Conservation (phyloP, 306 rosid genomes). For the Herpetospermum pedunculosum region DNA sequence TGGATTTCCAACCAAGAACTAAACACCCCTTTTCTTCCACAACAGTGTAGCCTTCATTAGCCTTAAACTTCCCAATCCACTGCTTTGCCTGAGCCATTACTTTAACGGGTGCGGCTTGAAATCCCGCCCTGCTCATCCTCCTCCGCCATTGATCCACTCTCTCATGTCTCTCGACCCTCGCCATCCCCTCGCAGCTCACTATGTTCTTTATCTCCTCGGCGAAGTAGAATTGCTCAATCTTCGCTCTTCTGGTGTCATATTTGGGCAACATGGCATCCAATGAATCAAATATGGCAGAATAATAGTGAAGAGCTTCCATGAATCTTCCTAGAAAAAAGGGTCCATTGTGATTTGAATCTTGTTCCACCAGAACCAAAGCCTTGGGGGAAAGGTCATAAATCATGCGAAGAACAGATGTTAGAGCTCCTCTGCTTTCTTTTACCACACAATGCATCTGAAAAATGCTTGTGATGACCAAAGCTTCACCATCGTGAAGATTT, state of each 20-base stretch:
- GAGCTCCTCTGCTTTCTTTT: conserved; percentile 79
- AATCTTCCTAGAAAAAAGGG: conserved; percentile 90
- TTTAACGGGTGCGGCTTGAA: conserved; percentile 56
- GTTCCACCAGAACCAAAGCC: conserved; percentile 59
- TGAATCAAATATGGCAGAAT: conserved; percentile 86
- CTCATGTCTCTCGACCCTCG: conserved; percentile 90
- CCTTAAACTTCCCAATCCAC: conserved; percentile 51
- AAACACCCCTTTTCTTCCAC: conserved; percentile 83
- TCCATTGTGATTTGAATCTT: conserved; percentile 86
- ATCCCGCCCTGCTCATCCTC: conserved; percentile 86
- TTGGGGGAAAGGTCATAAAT: conserved; percentile 56
- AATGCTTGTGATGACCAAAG: conserved; percentile 62
- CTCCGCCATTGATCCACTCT: conserved; percentile 79
- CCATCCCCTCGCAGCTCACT: conserved; percentile 81
- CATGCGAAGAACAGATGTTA: conserved; percentile 61
- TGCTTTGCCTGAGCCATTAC: conserved; percentile 52
- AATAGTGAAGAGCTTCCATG: conserved; percentile 79
- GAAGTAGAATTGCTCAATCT: conserved; percentile 83
- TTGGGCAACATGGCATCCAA: conserved; percentile 68
- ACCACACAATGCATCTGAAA: conserved; percentile 84
- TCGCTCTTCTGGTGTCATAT: conserved; percentile 64
- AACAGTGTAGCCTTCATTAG: conserved; percentile 50
- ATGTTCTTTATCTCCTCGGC: conserved; percentile 91
- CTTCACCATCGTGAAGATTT: conserved; percentile 37
- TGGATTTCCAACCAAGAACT: conserved; percentile 87